Base-by-base conservation (phyloP, 192 early-diverging fungal species). In the Coemansia sp. region DNA sequence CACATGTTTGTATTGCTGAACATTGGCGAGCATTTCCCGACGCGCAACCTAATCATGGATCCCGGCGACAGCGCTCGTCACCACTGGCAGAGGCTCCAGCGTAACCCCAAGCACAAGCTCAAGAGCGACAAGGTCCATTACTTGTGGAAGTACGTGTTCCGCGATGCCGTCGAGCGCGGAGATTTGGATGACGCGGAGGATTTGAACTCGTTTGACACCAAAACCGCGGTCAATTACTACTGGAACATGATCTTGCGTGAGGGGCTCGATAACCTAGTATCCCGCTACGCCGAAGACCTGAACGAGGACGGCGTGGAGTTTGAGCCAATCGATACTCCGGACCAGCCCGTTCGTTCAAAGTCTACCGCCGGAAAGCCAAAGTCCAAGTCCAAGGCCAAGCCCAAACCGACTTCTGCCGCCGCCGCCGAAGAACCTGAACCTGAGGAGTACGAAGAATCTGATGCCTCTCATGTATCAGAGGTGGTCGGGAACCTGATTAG, bases 71-170 rank as follows among this genome's bases (percentile, higher is more conserved):
- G 50, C 22, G 16, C 76, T 15, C 70, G 77, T 9, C 50, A 68
- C 1, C 76, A 68, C 36, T 73, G 73, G 73, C 3, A 11, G 3
- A 50, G 43, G 9, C 62, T 76, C 49, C 29, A 31, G 6, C 55
- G 49, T 20, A 33, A 55, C 15, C 41, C 47, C 5, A 50, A 41
- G 16, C 62, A 44, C 15, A 22, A 3, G 2, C 18, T 39, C 8
- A 34, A 67, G 39, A 18, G 33, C 55, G 68, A 52, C 1, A 16
- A 41, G 5, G 22, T 84, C 29, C 20, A 24, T 7, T 22, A 15
- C 1, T 34, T 84, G 5, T 84, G 81, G 76, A 49, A 39, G n/a
- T 70, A 66, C 31, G 71, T 73, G 34, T 62, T 79, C 40, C 60
- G 63, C 31, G 81, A 84, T 46, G 81, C 81, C 0, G 39, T 84